phyloP scores from a whole-genome alignment of 2,329 filamentous ascomycete species.

The Aspergillus sp. region DNA sequence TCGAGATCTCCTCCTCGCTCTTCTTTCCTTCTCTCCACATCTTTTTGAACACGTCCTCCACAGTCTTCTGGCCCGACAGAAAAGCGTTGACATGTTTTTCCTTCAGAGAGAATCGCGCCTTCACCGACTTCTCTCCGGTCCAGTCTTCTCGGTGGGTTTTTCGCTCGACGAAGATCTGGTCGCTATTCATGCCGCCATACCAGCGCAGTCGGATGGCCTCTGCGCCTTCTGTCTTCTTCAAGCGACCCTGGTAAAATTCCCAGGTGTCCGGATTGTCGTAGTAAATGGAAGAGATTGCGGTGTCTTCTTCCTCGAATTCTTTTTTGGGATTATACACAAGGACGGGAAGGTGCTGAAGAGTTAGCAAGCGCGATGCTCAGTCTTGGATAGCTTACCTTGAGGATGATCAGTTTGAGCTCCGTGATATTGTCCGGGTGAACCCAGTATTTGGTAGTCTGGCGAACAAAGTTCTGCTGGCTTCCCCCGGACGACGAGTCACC shows the following conservation, averaged over 20 bases:
- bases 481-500: conserved; percentile 89
- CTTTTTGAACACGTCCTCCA: conserved; percentile 89
- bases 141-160: conserved; percentile 98
- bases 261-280: conserved; percentile 92
- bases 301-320: conserved; percentile 82
- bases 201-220: conserved; percentile 93
- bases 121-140: conserved; percentile 98
- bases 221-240: conserved; percentile 96
- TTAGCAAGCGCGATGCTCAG: conserved; percentile 2
- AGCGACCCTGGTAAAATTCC: conserved; percentile 84
- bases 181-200: conserved; percentile 94
- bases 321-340: conserved; percentile 96
- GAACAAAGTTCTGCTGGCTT: conserved; percentile 86
- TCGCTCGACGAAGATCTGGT: conserved; percentile 92
- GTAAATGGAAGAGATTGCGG: conserved; percentile 96
- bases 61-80: conserved; percentile 72
- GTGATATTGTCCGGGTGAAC: conserved; percentile 98
- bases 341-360: conserved; percentile 72
- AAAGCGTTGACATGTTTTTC: conserved; percentile 97
- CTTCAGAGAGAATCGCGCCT: conserved; percentile 88
- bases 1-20: conserved; percentile 75
- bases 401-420: conserved; percentile 91
- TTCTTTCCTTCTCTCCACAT: conserved; percentile 93
- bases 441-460: conserved; percentile 99
- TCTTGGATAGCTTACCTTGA: conserved; percentile 53